Evolutionary conservation across 306 rosid species (phyloP).

Genomic region (Fragaria vesca): DNA sequence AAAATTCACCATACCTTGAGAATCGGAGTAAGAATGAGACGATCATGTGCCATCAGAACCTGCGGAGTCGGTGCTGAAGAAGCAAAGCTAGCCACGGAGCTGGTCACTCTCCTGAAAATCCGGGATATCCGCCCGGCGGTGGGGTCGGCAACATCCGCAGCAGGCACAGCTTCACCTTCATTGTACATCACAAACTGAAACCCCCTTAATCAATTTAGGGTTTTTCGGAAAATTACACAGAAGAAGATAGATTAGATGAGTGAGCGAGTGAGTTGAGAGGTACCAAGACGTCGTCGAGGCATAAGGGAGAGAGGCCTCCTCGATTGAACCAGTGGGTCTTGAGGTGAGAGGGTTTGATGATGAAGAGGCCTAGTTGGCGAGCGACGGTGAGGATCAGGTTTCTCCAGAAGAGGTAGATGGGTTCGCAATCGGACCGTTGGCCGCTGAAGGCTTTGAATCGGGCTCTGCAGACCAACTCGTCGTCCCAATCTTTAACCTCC

Average conservation of each 20-base stretch:
- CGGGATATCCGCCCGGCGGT: slow-evolving; percentile 48
- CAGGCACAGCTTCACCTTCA: slow-evolving; percentile 64
- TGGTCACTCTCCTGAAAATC: slow-evolving; percentile 44
- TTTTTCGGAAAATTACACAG: background rate
- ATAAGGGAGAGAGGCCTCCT: slow-evolving; percentile 79
- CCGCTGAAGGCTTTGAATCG: slow-evolving; percentile 94
- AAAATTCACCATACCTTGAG: slow-evolving; percentile 46
- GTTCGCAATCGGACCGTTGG: slow-evolving; percentile 78
- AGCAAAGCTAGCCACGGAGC: slow-evolving; percentile 34
- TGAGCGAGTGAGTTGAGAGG: slow-evolving; percentile 5
- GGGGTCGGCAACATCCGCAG: slow-evolving; percentile 57
- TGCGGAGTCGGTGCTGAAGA: slow-evolving; percentile 20
- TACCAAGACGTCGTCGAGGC: slow-evolving; percentile 78
- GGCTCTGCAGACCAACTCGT: slow-evolving; percentile 49
- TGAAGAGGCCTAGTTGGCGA: slow-evolving; percentile 46
- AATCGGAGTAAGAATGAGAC: slow-evolving; percentile 40
- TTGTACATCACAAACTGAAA: slow-evolving; percentile 65
- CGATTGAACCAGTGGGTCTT: slow-evolving; percentile 71
- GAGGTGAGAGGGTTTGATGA: slow-evolving; percentile 55
- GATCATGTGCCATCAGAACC: slow-evolving; percentile 40
- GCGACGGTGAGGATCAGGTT: slow-evolving; percentile 56
- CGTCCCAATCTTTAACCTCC: slow-evolving; percentile 70
- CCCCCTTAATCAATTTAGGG: slow-evolving; percentile 8
- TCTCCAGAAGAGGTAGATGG: slow-evolving; percentile 67
- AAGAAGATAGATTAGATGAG: background rate